Base-by-base conservation (phyloP, 768 basidiomycete species). In the Cystobasidium ongulense region DNA sequence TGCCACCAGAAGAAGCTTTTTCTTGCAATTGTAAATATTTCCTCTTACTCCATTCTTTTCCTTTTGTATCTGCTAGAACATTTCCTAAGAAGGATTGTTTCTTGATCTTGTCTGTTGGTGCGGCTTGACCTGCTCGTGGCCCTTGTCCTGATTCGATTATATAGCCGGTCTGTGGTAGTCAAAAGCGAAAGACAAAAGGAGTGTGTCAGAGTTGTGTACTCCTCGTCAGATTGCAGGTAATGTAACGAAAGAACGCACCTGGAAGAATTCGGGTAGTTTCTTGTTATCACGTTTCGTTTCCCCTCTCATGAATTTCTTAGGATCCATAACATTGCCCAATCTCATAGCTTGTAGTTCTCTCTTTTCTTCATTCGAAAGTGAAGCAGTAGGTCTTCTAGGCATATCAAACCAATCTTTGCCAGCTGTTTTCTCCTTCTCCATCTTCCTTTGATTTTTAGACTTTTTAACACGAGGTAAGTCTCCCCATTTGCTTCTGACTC, bases 331-430 rank as follows among this genome's bases (percentile, higher is more conserved):
- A 79, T 92, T 92, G 63, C 89, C 86, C 59, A 96, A 83, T 35
- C 91, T 88, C 71, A 94, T 83, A 0, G 93, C 89, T 80, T 94
- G 90, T 13, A 92, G 88, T 82, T 96, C 92, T 64, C 89, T 88
- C 78, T 92, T 82, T 46, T 93, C 81, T 41, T 87, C 85, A 39
- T 91, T 90, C 18, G 91, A 83, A 74, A 92, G 90, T 15, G 89
- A 87, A 77, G 90, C 89, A 17, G 86, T 81, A 1, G 76, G 72
- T 25, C 92, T 91, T 21, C 89, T 88, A 23, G 92, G 90, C 68
- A 94, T 84, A 80, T 93, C 90, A 80, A 91, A 93, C 91, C 92
- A 95, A 71, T 86, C 85, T 54, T 87, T 85, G 0, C 92, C 91
- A 3, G 91, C 86, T 0, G 90, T 92, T 77, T 85, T 84, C 33